phyloP scores from a whole-genome alignment of 2,329 filamentous ascomycete species.

The Pleomassaria siparia region DNA sequence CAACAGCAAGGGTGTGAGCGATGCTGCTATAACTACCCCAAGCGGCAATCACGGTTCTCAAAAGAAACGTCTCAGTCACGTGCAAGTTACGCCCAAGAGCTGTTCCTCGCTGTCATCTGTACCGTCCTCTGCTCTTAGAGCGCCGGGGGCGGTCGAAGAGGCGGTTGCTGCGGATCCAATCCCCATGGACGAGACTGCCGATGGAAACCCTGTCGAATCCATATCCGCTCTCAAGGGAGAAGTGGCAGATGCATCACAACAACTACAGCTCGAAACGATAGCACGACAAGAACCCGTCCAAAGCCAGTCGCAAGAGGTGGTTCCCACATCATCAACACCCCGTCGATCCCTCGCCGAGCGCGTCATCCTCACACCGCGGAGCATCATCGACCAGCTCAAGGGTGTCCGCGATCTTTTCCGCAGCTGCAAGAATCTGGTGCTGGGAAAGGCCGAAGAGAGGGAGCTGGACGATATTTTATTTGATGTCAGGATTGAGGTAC shows the following conservation, averaged over 20 bases:
- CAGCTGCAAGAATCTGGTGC: constrained; percentile 51
- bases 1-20: constrained; percentile 32
- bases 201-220: background rate
- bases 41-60: constrained; percentile 11
- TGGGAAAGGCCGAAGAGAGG: constrained; percentile 63
- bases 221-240: background rate
- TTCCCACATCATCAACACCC: constrained; percentile 20
- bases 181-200: background rate
- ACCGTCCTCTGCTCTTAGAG: constrained; percentile 1
- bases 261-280: constrained; percentile 12
- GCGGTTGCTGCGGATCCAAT: constrained; percentile 2
- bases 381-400: constrained; percentile 53
- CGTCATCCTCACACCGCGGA: constrained; percentile 44
- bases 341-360: constrained; percentile 36
- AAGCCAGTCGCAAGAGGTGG: constrained; percentile 10
- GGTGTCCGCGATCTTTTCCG: constrained; percentile 57
- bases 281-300: too few species aligned
- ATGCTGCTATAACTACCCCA: constrained; percentile 16
- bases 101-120: constrained; percentile 6
- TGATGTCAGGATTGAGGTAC: constrained; percentile 73
- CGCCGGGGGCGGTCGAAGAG: background rate
- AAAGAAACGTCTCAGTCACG: constrained; percentile 28
- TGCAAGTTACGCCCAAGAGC: constrained; percentile 25
- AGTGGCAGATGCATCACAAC: constrained; percentile 13
- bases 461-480: constrained; percentile 78